Conservation (phyloP, 108 stramenopile genomes). For the Nitzschia sp. region DNA sequence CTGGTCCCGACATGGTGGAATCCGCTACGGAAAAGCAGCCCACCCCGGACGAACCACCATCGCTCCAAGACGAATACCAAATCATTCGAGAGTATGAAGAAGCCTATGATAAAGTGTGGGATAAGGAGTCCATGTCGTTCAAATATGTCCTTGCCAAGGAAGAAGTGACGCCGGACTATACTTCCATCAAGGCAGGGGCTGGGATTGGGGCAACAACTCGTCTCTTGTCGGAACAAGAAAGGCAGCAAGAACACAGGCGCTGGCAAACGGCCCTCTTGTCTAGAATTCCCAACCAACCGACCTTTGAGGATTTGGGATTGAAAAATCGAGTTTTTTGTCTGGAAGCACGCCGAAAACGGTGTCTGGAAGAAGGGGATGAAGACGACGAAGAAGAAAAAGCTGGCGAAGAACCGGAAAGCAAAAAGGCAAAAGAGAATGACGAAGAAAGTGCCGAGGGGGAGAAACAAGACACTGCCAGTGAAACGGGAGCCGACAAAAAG, state of each 20-base stretch:
- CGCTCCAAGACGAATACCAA: conserved; percentile 8
- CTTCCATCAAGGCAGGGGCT: conserved; percentile 25
- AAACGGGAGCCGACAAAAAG: neutral
- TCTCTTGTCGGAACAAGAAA: conserved; percentile 38
- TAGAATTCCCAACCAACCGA: conserved; percentile 69
- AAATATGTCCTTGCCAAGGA: conserved; percentile 23
- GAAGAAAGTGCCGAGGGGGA: neutral
- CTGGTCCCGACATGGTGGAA: neutral
- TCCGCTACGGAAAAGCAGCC: neutral
- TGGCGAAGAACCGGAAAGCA: neutral
- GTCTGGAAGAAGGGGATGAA: conserved; percentile 24
- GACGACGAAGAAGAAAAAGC: conserved; percentile 19
- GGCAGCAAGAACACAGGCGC: conserved; percentile 55
- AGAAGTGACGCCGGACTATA: conserved; percentile 21
- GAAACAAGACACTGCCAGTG: neutral
- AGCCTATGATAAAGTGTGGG: conserved; percentile 39
- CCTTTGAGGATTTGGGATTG: conserved; percentile 68
- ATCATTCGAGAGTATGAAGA: conserved; percentile 32
- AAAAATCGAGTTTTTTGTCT: conserved; percentile 55
- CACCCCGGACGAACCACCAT: neutral
- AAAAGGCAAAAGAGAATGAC: conserved; percentile 10
- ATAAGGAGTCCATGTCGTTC: conserved; percentile 14
- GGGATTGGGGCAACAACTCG: conserved; percentile 37
- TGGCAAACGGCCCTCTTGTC: conserved; percentile 60
- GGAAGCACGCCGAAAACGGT: conserved; percentile 54